Base-by-base conservation (phyloP, 2,329 filamentous ascomycete genomes). In the Pestalotiopsis sp. region DNA sequence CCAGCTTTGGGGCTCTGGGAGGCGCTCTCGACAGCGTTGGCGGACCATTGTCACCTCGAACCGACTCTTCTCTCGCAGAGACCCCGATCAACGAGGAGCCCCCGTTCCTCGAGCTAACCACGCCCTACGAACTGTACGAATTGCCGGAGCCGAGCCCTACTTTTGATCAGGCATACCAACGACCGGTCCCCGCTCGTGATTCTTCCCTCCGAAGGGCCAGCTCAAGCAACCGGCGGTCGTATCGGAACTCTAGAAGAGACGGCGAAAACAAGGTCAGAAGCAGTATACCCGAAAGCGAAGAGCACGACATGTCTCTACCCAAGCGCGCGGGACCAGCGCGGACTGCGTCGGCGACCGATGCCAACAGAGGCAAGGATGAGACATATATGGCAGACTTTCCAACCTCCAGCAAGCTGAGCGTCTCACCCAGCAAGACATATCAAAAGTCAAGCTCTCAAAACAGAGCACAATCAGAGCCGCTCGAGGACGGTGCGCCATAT, bases 401-500 rank as follows among this genome's bases (percentile, higher is more conserved):
- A 25, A 73, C 72, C 63, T 67, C 76, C 5, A 20, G 73, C 12
- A 77, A 72, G 65, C 60, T 72, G 14, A 74, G 69, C 27, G 64
- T 71, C n/a, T 64, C 71, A 4, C 68, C 73, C 7, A 69, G 63
- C 39, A 77, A 72, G 66, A 67, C 66, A 14, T 71, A 74, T 67
- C 68, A 77, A 60, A 72, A 75, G 27, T 73, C 72, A 39, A 68
- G 70, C 14, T 72, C 71, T 17, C 72, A 76, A 25, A 71, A 73
- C 57, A 67, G 71, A 20, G 73, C 76, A 7, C 71, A 75, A 9
- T 69, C 69, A 12, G 78, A 77, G 4, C 27, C 39, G 9, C 76
- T 82, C 2, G 88, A 92, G 25, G 90, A 93, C 20, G 90, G 89
- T 14, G 92, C 92, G 0, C 92, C 92, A 1, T 92, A 89, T 20